A percentile compares a stretch with the other conserved stretches of the same genome.
Conservation (phyloP, 2,329 filamentous ascomycete genomes). For the Dactylonectria estremocensis region DNA sequence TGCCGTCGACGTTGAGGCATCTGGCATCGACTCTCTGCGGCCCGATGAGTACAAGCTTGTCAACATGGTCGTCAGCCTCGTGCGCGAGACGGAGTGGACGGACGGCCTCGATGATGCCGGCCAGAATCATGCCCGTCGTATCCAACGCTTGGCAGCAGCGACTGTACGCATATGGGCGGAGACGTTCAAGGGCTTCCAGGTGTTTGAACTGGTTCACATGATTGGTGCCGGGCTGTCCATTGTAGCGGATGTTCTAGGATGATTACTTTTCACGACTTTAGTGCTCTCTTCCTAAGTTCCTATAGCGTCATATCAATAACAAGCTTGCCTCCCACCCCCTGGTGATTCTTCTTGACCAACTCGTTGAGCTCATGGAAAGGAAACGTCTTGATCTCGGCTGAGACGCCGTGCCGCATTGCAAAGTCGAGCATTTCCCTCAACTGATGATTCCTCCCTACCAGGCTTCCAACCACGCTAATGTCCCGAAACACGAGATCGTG, state of each 20-base stretch:
- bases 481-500: slow-evolving; percentile 25
- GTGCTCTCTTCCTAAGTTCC: neutral
- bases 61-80: slow-evolving; percentile 21
- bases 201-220: slow-evolving; percentile 36
- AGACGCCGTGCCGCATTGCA: neutral
- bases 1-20: slow-evolving; percentile 11
- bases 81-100: slow-evolving; percentile 13
- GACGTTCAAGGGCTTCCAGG: slow-evolving; percentile 35
- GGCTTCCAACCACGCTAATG: slow-evolving; percentile 20
- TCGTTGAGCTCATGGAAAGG: slow-evolving; percentile 16
- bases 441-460: slow-evolving; percentile 24
- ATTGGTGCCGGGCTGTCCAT: slow-evolving; percentile 21
- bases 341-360: neutral
- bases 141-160: slow-evolving; percentile 23
- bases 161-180: slow-evolving; percentile 32
- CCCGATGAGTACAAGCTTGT: slow-evolving; percentile 25
- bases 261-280: too few species aligned
- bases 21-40: neutral
- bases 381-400: slow-evolving; percentile 13
- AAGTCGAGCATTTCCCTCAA: slow-evolving; percentile 27
- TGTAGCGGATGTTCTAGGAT: slow-evolving; percentile 10
- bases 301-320: slow-evolving; percentile 19
- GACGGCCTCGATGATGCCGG: slow-evolving; percentile 1
- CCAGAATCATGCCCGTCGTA: slow-evolving; percentile 14
- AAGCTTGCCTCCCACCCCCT: slow-evolving; percentile 17